These are phyloP conservation scores for Hypocrella siamensis DNA, from an alignment of 2,329 filamentous ascomycete species.

Conservation along the genomic window DNA sequence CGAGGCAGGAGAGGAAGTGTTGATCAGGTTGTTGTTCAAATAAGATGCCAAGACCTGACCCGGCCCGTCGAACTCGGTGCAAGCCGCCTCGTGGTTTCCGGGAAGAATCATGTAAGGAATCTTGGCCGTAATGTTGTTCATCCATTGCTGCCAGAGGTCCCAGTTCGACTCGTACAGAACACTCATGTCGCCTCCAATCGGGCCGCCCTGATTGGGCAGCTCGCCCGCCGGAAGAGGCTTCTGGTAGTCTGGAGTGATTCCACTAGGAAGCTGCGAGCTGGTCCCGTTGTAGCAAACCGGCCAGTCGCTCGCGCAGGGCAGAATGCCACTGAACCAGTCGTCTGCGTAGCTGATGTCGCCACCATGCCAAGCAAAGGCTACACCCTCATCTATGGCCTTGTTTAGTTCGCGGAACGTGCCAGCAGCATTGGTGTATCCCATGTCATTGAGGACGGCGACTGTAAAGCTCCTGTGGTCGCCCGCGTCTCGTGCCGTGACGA, in stretches of 20 bases:
- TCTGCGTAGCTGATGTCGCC: conserved; percentile 35
- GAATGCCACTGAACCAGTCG: conserved; percentile 33
- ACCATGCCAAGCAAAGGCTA: conserved; percentile 35
- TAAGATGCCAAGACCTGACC: conserved; percentile 28
- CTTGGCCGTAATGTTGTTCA: conserved; percentile 22
- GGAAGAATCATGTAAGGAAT: conserved; percentile 33
- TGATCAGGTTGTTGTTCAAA: conserved; percentile 24
- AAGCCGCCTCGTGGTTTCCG: conserved; percentile 34
- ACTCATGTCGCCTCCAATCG: conserved; percentile 30
- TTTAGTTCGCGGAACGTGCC: conserved; percentile 28
- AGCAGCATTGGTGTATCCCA: conserved; percentile 36
- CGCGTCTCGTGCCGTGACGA: conserved; percentile 27
- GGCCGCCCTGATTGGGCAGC: conserved; percentile 26
- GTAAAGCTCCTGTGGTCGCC: conserved; percentile 25
- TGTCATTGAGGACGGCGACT: conserved; percentile 32
- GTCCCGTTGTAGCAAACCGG: conserved; percentile 36
- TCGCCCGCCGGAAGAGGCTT: conserved; percentile 28
- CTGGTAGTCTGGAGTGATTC: conserved; percentile 22
- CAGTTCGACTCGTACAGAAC: conserved; percentile 34
- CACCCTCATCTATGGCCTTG: conserved; percentile 24
- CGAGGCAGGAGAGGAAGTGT: conserved; percentile 20
- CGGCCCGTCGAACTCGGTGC: conserved; percentile 30
- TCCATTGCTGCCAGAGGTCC: conserved; percentile 36
- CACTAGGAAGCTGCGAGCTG: conserved; percentile 21
- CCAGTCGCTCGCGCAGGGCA: conserved; percentile 30